Conservation (phyloP, 2,329 filamentous ascomycete genomes). For the Elsinoe arachidis region DNA sequence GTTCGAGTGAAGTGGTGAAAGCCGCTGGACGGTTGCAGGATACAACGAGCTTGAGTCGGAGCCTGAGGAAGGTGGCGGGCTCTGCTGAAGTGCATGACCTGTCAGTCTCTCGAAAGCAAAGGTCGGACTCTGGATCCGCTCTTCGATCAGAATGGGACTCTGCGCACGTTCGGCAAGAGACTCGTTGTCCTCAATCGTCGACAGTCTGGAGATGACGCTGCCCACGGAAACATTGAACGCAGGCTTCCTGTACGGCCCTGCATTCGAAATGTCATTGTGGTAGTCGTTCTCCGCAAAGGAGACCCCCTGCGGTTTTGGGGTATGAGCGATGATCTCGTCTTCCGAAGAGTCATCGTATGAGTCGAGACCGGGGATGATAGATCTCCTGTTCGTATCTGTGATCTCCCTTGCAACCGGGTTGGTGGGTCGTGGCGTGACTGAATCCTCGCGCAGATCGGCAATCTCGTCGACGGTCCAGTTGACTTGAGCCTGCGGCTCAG, state of each 20-base stretch:
- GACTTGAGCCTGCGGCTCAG: not conserved
- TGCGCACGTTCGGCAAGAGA: not conserved
- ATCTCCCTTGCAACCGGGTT: not conserved
- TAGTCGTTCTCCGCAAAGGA: not conserved
- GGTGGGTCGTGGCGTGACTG: not conserved
- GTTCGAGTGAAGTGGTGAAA: conserved; percentile 1
- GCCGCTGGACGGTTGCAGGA: not conserved
- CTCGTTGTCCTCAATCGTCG: conserved; percentile 8
- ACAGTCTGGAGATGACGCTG: conserved; percentile 6
- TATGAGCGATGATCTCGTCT: not conserved
- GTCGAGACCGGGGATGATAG: conserved; percentile 9
- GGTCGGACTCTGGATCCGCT: not conserved
- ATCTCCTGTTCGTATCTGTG: not conserved
- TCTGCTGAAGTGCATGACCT: not conserved
- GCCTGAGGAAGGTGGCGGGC: not conserved
- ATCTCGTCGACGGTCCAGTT: not conserved
- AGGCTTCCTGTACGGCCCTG: conserved; percentile 4
- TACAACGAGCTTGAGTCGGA: conserved; percentile 6
- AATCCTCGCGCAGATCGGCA: not conserved
- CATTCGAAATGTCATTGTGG: not conserved
- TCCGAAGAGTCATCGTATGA: conserved; percentile 7
- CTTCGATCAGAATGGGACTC: not conserved
- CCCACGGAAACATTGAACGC: conserved; percentile 8
- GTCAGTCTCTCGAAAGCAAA: not conserved
- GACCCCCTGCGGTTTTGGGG: not conserved